Percentiles rank a stretch among this genome's conserved stretches.
Evolutionary conservation across 1,139 yeast species (phyloP).

Genomic region (Hyphopichia khmerensis): DNA sequence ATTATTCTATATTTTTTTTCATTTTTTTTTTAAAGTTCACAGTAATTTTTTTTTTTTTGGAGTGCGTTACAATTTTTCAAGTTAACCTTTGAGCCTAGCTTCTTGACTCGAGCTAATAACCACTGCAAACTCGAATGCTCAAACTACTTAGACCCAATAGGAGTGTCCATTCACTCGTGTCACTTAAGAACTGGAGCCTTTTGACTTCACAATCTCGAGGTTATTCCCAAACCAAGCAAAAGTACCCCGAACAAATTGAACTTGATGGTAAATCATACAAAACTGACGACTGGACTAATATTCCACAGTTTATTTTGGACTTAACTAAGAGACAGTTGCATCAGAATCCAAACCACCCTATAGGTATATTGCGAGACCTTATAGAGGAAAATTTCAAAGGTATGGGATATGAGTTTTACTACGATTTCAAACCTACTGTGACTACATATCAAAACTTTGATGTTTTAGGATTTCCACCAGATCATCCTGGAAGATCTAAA

Average conservation of each 20-base stretch:
- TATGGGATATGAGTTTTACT: slow-evolving; percentile 76
- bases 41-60: slow-evolving; percentile 1
- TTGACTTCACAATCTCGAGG: not conserved
- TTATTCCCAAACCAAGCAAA: not conserved
- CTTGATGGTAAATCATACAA: slow-evolving; percentile 54
- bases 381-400: slow-evolving; percentile 67
- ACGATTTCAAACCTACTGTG: slow-evolving; percentile 81
- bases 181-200: not conserved
- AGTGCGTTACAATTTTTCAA: not conserved
- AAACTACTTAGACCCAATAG: not conserved
- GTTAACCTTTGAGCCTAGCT: not conserved
- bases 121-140: not conserved
- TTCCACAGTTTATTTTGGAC: slow-evolving; percentile 69
- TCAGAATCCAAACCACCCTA: slow-evolving; percentile 74
- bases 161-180: not conserved
- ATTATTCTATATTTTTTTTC: not conserved
- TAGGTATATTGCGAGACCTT: slow-evolving; percentile 77
- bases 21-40: not conserved
- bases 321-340: slow-evolving; percentile 76
- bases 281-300: slow-evolving; percentile 83
- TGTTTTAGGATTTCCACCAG: slow-evolving; percentile 82
- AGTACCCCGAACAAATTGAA: slow-evolving; percentile 29
- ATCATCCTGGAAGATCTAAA: slow-evolving; percentile 91
- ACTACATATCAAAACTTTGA: slow-evolving; percentile 84
- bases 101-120: not conserved